phyloP scores from a whole-genome alignment of 352 stramenopile genomes.

The Phytophthora megakarya region DNA sequence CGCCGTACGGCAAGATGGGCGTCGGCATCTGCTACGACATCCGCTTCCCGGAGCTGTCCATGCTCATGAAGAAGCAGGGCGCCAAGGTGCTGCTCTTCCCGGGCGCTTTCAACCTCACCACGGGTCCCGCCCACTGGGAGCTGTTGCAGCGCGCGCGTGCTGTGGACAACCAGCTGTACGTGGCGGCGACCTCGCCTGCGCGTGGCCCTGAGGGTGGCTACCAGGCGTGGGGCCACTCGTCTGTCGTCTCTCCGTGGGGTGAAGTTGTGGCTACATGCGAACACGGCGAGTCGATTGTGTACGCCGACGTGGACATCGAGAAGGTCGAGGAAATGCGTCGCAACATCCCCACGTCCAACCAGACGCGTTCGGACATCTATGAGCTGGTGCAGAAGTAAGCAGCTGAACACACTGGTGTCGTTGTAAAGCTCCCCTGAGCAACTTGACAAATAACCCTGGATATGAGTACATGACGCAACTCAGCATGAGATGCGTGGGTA shows the following conservation, averaged over 20 bases:
- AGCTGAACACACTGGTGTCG: constrained; percentile 3
- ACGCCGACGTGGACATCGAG: constrained; percentile 96
- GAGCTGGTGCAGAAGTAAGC: constrained; percentile 82
- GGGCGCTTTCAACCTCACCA: constrained; percentile 89
- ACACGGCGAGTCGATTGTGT: constrained; percentile 92
- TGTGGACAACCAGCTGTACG: constrained; percentile 95
- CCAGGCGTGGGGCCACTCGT: constrained; percentile 99
- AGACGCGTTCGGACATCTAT: constrained; percentile 97
- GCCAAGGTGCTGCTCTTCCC: constrained; percentile 89
- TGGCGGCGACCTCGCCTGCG: constrained; percentile 96
- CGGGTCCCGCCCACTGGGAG: constrained; percentile 98
- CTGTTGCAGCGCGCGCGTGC: constrained; percentile 96
- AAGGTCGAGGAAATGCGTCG: constrained; percentile 94
- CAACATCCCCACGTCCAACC: constrained; percentile 95
- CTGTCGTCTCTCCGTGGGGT: constrained; percentile 97
- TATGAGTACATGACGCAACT: constrained; percentile 26
- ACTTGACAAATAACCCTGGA: constrained; percentile 1
- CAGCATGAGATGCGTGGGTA: constrained; percentile 26
- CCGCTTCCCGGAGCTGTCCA: constrained; percentile 98
- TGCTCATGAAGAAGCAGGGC: constrained; percentile 94
- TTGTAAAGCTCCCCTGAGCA: not conserved
- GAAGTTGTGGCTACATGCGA: constrained; percentile 96
- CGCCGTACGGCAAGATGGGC: constrained; percentile 93
- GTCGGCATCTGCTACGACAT: constrained; percentile 99
- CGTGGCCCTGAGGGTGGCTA: constrained; percentile 95